Evolutionary conservation across 306 rosid species (phyloP), one percentile per base, ranked within the genome.

Genomic region (Prunus fruticosa): DNA sequence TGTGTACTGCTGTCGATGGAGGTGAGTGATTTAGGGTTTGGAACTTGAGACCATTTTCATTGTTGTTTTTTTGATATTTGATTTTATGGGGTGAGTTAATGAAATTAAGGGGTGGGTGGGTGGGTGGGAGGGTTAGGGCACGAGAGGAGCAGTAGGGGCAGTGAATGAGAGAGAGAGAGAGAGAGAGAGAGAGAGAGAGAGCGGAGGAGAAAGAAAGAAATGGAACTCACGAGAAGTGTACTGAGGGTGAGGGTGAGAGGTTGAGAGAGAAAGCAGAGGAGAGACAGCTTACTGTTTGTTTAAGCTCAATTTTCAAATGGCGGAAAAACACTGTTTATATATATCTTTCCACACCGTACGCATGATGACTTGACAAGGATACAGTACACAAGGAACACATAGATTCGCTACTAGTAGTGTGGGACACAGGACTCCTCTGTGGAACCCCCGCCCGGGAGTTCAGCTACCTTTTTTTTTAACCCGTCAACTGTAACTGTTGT

Each of bases 281-380:
- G 43, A 38, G 43, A 38, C 9, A 38, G 43, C 43, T 38, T 38
- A 38, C 43, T 38, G 43, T 14, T 41, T 49, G 5, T 67, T 34
- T 20, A 71, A 57, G 3, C 56, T 41, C 67, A 43, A 58, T 72
- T 73, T 72, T 73, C 67, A 58, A 47, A 73, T 45, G 67, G 76
- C 66, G 66, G 53, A 72, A 56, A 56, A 72, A 45, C 53, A 54
- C 54, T 41, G 75, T 53, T 54, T 71, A 30, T 43, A 28, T 71
- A 12, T 34, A 56, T 10, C 62, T 38, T 38, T 38, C n/a, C 34
- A 14, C 9, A 30, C 27, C 63, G 19, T 67, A 45, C 54, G 52
- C 73, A 18, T 15, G 38, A 5, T 38, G 43, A 38, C 43, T 38
- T 38, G 43, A 38, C 43, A 1, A 1, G 9, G 43, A 38, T 38